Conservation (phyloP, 2,329 filamentous ascomycete genomes). For the Cytospora chrysosperma region DNA sequence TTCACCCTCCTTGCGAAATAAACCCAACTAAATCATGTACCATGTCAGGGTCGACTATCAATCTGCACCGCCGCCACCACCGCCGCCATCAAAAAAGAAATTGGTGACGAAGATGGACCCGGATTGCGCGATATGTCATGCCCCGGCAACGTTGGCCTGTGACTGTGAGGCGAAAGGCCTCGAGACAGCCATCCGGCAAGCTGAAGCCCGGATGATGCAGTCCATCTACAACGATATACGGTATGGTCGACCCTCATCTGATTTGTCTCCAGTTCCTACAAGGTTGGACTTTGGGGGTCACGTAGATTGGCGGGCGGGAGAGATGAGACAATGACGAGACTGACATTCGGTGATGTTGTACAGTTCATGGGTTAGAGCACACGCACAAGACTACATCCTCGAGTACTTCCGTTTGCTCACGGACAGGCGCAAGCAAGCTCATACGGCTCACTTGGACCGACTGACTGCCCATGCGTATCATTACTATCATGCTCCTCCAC, state of each 20-base stretch:
- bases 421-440: conserved; percentile 58
- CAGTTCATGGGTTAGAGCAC: conserved; percentile 63
- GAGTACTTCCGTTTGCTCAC: conserved; percentile 63
- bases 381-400: conserved; percentile 67
- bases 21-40: conserved; percentile 26
- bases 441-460: conserved; percentile 55
- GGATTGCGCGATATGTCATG: conserved; percentile 66
- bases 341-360: neutral
- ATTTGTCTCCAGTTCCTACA: neutral
- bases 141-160: conserved; percentile 57
- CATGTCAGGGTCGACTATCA: conserved; percentile 18
- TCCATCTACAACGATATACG: conserved; percentile 62
- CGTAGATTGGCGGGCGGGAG: neutral
- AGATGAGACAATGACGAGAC: neutral
- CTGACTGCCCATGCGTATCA: conserved; percentile 56
- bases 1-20: conserved; percentile 32
- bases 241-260: conserved; percentile 40
- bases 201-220: conserved; percentile 63
- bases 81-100: conserved; percentile 48
- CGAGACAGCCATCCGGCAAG: conserved; percentile 61
- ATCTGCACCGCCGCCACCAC: conserved; percentile 19
- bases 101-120: conserved; percentile 64
- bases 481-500: conserved; percentile 57
- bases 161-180: conserved; percentile 67
- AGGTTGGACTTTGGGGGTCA: neutral